These are phyloP conservation scores for Mimosa bimucronata DNA, from an alignment of 306 rosid genomes.

Conservation along the genomic window DNA sequence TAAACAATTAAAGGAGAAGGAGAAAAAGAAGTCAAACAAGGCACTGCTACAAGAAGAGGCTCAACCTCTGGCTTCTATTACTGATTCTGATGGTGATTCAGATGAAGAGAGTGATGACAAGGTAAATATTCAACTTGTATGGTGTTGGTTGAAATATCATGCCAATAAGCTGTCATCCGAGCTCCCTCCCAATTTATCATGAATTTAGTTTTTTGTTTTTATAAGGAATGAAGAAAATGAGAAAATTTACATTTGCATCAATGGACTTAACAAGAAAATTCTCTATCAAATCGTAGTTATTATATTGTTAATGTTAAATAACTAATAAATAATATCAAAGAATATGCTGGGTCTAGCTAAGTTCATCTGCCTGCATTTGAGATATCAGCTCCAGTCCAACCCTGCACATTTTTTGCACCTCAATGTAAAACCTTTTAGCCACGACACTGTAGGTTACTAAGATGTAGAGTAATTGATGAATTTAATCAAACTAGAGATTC, in stretches of 20 bases:
- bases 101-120: conserved; percentile 58
- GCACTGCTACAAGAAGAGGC: conserved; percentile 63
- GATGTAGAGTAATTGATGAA: no score
- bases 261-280: conserved; percentile 8
- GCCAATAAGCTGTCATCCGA: conserved; percentile 3
- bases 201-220: not conserved
- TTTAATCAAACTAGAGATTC: no score
- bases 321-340: not conserved
- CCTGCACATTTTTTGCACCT: not conserved
- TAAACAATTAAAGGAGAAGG: conserved; percentile 71
- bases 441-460: no score
- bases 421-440: no score
- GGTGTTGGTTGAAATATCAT: conserved; percentile 8
- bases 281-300: not conserved
- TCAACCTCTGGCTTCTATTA: conserved; percentile 59
- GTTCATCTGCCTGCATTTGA: not conserved
- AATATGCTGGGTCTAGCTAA: not conserved
- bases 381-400: not conserved
- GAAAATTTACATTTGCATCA: conserved; percentile 2
- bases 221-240: not conserved
- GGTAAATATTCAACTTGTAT: conserved; percentile 52
- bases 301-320: not conserved
- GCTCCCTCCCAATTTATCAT: not conserved
- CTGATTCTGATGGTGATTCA: conserved; percentile 59
- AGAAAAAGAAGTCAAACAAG: conserved; percentile 61